These are phyloP conservation scores for Verbena officinalis DNA, from an alignment of 257 asterid species.

Conservation along the genomic window DNA sequence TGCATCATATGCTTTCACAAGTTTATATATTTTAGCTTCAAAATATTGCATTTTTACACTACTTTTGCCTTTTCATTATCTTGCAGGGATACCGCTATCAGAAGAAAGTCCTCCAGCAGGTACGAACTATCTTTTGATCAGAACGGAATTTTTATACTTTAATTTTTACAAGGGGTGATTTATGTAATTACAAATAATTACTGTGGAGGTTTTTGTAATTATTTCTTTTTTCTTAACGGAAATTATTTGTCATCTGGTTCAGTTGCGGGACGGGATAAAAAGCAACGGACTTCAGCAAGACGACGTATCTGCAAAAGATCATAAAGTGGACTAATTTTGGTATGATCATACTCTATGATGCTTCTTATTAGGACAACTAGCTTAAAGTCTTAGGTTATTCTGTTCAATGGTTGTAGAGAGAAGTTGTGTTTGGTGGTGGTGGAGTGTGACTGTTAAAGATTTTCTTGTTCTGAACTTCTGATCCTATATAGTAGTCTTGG, in stretches of 20 bases:
- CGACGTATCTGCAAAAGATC: conserved; percentile 27
- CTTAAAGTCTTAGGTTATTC: conserved; percentile 24
- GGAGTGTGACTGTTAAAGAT: conserved; percentile 21
- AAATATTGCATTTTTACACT: neutral
- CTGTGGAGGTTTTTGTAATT: too few species aligned
- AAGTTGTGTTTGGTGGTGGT: conserved; percentile 23
- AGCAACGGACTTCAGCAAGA: conserved; percentile 30
- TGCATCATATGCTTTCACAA: conserved; percentile 16
- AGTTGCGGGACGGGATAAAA: conserved; percentile 55
- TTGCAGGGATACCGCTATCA: conserved; percentile 73
- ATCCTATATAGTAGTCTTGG: conserved; percentile 27
- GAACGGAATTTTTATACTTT: neutral
- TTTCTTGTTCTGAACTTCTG: conserved; percentile 2
- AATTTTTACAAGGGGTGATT: neutral
- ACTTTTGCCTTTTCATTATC: neutral
- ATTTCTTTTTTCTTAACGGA: neutral
- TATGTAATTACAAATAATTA: too few species aligned
- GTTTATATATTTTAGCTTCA: neutral
- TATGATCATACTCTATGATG: neutral
- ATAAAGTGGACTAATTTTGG: conserved; percentile 44
- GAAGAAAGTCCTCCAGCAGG: conserved; percentile 70
- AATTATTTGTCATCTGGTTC: conserved; percentile 10
- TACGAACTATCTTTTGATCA: conserved; percentile 18
- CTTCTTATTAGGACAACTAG: conserved; percentile 24
- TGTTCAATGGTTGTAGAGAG: conserved; percentile 16